Base-by-base conservation (phyloP, 371 early-diverging fungal species). In the Mortierella sp. region DNA sequence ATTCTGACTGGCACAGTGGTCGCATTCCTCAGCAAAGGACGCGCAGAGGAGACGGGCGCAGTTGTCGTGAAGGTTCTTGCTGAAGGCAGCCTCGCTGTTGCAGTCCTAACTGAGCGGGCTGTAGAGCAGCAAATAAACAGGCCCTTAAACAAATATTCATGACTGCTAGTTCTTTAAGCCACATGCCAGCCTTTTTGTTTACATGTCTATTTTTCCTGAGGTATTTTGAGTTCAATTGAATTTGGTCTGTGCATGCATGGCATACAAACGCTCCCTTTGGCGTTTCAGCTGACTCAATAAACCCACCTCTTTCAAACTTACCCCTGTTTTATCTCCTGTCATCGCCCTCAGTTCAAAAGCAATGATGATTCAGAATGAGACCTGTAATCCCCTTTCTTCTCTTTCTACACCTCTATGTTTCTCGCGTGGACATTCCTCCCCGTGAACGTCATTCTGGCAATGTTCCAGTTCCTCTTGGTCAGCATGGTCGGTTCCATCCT, bases 101-200 rank as follows among this genome's bases (percentile, higher is more conserved):
- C 57, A 40, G 39, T 66, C 70, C 70, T 65, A 52, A 70, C 24
- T 43, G 78, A 61, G 49, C 70, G 70, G 55, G 49, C n/a, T 35
- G 6, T 6, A 5, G 35, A 43, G 16, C 14, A 43, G 4, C 43
- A 5, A 11, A 43, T n/a, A 43, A 43, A 14, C 22, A n/a, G 51
- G 51, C n/a, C n/a, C 51, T 18, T 9, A 43, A 43, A 8, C 43
- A 43, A 43, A 43, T 3, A 8, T 2, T 16, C 9, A n/a, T 18
- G 51, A 51, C 51, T 51, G 51, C 51, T 51, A 18, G 14, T n/a
- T 10, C 22, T 9, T 28, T 18, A 55, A 55, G 55, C 55, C 61
- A 61, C 61, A 61, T 35, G 35, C 37, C 61, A 20, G 61, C 37
- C 39, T n/a, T 37, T 57, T 11, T 22, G 35, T 20, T 61, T 55